Evolutionary conservation across 208 protist genomes (phyloP).

Genomic region (Leishmania guyanensis): DNA sequence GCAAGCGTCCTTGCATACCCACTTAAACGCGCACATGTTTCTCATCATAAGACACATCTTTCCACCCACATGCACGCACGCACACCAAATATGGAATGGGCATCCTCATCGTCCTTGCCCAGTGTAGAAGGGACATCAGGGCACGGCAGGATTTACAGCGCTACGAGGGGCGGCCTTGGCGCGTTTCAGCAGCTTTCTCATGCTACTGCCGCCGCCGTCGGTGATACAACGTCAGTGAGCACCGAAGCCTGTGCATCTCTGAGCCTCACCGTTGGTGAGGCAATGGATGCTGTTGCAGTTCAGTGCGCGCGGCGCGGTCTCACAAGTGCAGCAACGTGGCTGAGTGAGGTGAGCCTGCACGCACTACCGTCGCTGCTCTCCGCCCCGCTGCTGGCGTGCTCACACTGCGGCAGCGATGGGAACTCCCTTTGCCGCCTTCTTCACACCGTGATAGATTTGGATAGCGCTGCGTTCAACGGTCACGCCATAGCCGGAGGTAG

Average conservation of each 20-base stretch:
- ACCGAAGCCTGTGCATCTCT: not conserved
- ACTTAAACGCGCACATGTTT: not conserved
- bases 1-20: not conserved
- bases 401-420: not conserved
- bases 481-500: not conserved
- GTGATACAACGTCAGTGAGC: not conserved
- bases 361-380: slow-evolving; percentile 36
- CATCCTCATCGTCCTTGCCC: not conserved
- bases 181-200: not conserved
- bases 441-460: not conserved
- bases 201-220: not conserved
- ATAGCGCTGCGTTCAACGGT: not conserved
- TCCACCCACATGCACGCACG: not conserved
- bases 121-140: not conserved
- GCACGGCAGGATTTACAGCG: not conserved
- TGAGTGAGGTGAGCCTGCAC: slow-evolving; percentile 71
- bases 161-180: not conserved
- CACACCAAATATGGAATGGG: not conserved
- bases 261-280: slow-evolving; percentile 40
- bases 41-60: slow-evolving; percentile 2
- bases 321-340: slow-evolving; percentile 53
- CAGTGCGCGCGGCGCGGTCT: slow-evolving; percentile 75
- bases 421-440: not conserved
- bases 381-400: not conserved
- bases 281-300: slow-evolving; percentile 50